Conservation (phyloP, 2,329 filamentous ascomycete species). For the Beauveria rudraprayagi region DNA sequence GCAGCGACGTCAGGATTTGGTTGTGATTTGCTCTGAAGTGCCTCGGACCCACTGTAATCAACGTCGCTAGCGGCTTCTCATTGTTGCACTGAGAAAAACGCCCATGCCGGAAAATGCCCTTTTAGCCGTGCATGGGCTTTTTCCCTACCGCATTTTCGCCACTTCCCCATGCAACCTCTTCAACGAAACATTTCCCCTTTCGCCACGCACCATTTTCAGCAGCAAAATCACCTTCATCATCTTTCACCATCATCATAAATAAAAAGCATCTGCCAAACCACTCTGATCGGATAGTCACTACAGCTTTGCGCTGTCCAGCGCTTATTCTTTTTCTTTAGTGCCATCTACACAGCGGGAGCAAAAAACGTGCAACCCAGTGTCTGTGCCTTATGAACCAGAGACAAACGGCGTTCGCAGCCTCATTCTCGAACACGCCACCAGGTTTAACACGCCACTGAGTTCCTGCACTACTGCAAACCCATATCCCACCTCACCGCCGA, state of each 20-base stretch:
- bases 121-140: neutral
- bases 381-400: neutral
- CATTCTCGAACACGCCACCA: neutral
- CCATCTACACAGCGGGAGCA: neutral
- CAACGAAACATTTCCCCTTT: neutral
- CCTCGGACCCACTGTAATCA: no score
- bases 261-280: neutral
- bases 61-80: no score
- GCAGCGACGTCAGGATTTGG: no score
- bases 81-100: neutral
- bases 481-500: neutral
- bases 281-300: no score
- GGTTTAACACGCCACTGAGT: neutral
- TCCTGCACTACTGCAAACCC: neutral
- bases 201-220: neutral
- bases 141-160: neutral
- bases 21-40: no score
- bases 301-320: neutral
- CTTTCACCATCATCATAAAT: neutral
- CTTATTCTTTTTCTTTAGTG: neutral
- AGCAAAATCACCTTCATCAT: neutral
- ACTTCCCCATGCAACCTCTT: neutral
- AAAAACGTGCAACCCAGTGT: neutral
- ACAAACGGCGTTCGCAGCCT: neutral
- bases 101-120: neutral